Percentiles rank a stretch among this genome's conserved stretches.
Evolutionary conservation across 2,329 filamentous ascomycete genomes (phyloP).

Genomic region (Stachybotrys echinatus): DNA sequence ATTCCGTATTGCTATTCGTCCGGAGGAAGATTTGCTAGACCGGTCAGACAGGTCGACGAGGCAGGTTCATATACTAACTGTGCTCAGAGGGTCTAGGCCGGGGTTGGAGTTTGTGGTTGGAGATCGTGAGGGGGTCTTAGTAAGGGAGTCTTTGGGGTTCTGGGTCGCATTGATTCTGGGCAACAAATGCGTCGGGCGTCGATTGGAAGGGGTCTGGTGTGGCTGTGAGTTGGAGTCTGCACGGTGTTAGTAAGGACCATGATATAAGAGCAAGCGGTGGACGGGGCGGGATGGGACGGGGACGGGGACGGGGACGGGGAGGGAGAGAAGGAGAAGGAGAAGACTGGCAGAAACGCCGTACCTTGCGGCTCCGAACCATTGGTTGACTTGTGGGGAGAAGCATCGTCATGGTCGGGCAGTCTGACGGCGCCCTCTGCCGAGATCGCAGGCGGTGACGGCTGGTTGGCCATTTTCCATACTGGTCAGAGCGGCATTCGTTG

Average conservation of each 20-base stretch:
- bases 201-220: slow-evolving; percentile 6
- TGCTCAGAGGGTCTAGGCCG: slow-evolving; percentile 33
- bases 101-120: slow-evolving; percentile 13
- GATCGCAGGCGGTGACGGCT: slow-evolving; percentile 18
- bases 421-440: slow-evolving; percentile 16
- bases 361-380: not conserved
- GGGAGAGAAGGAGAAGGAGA: too few relatives aligned
- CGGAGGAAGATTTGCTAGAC: slow-evolving; percentile 33
- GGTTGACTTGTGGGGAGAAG: not conserved
- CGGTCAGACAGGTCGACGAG: not conserved
- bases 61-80: slow-evolving; percentile 16
- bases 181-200: slow-evolving; percentile 15
- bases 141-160: slow-evolving; percentile 21
- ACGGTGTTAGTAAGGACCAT: not conserved
- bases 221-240: not conserved
- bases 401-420: not conserved
- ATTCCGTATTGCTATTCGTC: slow-evolving; percentile 29
- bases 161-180: slow-evolving; percentile 59
- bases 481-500: slow-evolving; percentile 15
- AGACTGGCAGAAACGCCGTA: too few relatives aligned
- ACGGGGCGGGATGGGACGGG: not conserved
- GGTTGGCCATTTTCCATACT: slow-evolving; percentile 31
- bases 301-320: not conserved
- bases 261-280: not conserved
- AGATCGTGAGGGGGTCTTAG: slow-evolving; percentile 17